A percentile compares a stretch with the other conserved stretches of the same genome.
Conservation (phyloP, 2,329 filamentous ascomycete species). For the Penicillium sp. region DNA sequence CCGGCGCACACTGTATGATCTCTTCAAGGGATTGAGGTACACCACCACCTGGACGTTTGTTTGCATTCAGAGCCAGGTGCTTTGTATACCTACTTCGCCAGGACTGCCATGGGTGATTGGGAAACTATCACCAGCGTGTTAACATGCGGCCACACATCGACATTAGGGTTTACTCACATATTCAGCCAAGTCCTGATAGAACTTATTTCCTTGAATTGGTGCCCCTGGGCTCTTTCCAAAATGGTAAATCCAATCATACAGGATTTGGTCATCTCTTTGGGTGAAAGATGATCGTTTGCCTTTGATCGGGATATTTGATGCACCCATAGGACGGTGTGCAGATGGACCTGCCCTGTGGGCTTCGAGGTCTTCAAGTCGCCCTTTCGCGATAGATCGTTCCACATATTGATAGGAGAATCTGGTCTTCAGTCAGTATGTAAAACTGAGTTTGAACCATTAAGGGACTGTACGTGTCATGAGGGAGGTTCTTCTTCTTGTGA, state of each 20-base stretch:
- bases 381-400: conserved; percentile 54
- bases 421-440: conserved; percentile 6
- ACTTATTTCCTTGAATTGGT: conserved; percentile 41
- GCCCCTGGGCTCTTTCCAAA: conserved; percentile 34
- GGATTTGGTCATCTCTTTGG: conserved; percentile 46
- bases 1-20: background rate
- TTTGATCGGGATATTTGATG: conserved; percentile 38
- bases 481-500: conserved; percentile 53
- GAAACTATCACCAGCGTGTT: conserved; percentile 32
- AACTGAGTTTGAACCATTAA: background rate
- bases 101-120: conserved; percentile 51
- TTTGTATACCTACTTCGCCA: conserved; percentile 52
- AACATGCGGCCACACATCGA: background rate
- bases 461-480: conserved; percentile 48
- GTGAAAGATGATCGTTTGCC: conserved; percentile 38
- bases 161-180: conserved; percentile 29
- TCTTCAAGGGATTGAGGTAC: background rate
- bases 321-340: conserved; percentile 47
- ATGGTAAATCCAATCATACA: conserved; percentile 48
- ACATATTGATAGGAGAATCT: conserved; percentile 61
- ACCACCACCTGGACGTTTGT: conserved; percentile 35
- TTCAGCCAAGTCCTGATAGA: conserved; percentile 47
- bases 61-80: conserved; percentile 31
- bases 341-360: conserved; percentile 50
- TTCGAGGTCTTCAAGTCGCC: conserved; percentile 51